phyloP scores from a whole-genome alignment of 345 rosid species.

The Mallotus nudiflorus region DNA sequence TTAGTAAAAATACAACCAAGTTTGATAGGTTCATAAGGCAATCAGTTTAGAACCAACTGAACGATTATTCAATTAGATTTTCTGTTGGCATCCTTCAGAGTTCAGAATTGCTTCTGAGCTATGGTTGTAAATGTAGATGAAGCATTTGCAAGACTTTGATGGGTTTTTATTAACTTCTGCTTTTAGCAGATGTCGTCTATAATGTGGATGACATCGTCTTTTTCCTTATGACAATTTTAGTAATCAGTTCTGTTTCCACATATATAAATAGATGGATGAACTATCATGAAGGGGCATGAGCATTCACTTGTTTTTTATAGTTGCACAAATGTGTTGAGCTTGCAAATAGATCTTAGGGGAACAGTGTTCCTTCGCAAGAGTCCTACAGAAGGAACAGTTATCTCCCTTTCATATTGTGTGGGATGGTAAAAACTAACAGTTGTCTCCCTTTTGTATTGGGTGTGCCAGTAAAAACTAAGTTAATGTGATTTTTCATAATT shows the following conservation, averaged over 20 bases:
- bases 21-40: background rate
- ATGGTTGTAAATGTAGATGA: background rate
- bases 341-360: background rate
- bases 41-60: background rate
- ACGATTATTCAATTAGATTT: background rate
- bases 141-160: constrained; percentile 3
- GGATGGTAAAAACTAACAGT: too few species aligned
- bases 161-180: background rate
- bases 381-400: background rate
- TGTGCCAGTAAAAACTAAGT: background rate
- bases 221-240: background rate
- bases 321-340: too few species aligned
- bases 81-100: background rate
- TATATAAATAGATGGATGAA: background rate
- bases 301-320: background rate
- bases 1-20: background rate
- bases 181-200: background rate
- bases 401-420: background rate
- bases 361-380: background rate
- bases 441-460: background rate
- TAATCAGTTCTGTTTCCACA: background rate
- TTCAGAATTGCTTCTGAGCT: background rate
- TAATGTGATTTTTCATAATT: background rate
- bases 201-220: background rate
- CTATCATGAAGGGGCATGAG: background rate